Base-by-base conservation (phyloP, 768 basidiomycete species). In the Podaxis rugospora region DNA sequence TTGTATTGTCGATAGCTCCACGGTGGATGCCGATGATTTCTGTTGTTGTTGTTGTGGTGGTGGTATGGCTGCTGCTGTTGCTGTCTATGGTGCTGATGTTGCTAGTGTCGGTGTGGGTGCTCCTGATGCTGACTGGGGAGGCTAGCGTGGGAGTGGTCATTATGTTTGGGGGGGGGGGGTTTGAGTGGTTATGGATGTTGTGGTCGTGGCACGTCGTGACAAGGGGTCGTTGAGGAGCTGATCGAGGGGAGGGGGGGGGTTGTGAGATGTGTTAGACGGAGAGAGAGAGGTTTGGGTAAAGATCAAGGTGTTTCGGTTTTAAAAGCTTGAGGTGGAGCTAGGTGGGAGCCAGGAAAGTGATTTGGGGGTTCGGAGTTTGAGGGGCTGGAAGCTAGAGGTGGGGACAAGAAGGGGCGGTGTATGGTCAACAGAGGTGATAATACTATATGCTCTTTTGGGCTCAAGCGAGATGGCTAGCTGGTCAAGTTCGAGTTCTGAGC, bases 1-100 rank as follows among this genome's bases (percentile, higher is more conserved):
- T 93, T 10, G 84, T 84, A 65, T 89, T 86, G 73, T 98, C 95
- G 56, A 96, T 89, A 0, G 95, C 88, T 62, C 95, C 95, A 60
- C 90, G 88, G 68, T 98, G 95, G 51, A 75, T 65, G 7, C 66
- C 70, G 16, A 75, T 66, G 21, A 56, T 44, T 10, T 58, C 55
- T 54, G 7, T 9, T 44, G 40, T 18, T 7, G 25, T 18, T 54
- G 7, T 9, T 44, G 40, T 18, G 16, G 25, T 18, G 16, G 25
- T 32, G 16, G 50, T 27, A 37, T 51, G 27, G 32, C 18, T 60
- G 4, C 32, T 47, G 51, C 46, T 32, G 32, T n/a, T 60, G 4
- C 21, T 47, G 51, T 53, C 42, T 28, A 60, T 44, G 10, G 36
- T 51, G 5, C 14, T 44, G 21, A 40, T 27, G 16, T 3, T 59